These are phyloP conservation scores for Extremus antarcticus DNA, from an alignment of 495 filamentous ascomycete genomes.

Conservation along the genomic window DNA sequence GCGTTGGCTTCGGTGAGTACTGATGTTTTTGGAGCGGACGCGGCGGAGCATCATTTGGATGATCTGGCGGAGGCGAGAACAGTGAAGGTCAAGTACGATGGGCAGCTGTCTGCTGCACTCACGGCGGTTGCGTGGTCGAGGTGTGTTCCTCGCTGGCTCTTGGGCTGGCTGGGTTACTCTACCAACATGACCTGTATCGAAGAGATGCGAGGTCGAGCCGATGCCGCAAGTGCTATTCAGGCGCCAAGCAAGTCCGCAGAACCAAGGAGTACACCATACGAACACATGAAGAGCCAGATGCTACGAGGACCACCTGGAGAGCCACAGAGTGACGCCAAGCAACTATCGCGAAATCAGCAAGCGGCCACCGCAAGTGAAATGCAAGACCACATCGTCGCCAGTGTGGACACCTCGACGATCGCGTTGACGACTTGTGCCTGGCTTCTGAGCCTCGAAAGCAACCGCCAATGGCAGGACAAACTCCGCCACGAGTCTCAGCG, in stretches of 20 bases:
- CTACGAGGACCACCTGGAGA: not conserved
- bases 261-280: not conserved
- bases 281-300: not conserved
- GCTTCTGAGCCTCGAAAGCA: not conserved
- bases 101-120: not conserved
- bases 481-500: not conserved
- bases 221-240: not conserved
- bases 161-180: too few relatives aligned
- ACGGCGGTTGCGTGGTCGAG: too few relatives aligned
- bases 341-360: not conserved
- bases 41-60: not conserved
- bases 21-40: not conserved
- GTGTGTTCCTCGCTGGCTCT: too few relatives aligned
- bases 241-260: not conserved
- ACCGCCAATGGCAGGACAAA: not conserved
- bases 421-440: slow-evolving; percentile 39
- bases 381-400: slow-evolving; percentile 62
- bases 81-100: not conserved
- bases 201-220: not conserved
- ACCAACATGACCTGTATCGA: not conserved
- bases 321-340: not conserved
- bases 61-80: not conserved
- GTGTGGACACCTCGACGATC: slow-evolving; percentile 71
- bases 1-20: not conserved
- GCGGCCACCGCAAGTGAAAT: slow-evolving; percentile 49